Evolutionary conservation across 2,329 filamentous ascomycete species (phyloP), one percentile per base, ranked within the genome.

Genomic region (Aspergillus felis): DNA sequence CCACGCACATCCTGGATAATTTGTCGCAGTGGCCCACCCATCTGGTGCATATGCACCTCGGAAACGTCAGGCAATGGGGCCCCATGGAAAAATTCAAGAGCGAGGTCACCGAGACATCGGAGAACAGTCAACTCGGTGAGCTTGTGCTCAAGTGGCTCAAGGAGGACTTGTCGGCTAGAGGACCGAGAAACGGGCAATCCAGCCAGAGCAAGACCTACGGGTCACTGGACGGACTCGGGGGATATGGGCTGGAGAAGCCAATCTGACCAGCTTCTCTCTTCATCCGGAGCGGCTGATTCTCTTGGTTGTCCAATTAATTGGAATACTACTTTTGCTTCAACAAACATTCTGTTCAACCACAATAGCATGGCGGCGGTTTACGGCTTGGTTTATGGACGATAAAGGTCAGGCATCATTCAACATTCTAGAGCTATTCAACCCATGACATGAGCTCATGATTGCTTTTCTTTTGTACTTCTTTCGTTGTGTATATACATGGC

Each of bases 1-100:
- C 94, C 7, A 99, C 94, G 14, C 94, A 99, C 75, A 97, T 99
- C 62, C 78, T 99, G 65, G 94, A 99, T 72, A 97, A 97, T 73
- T 79, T 99, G 52, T 92, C 92, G 0, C 87, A 88, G 22, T 99
- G 94, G 94, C 94, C 94, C 6, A 96, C 90, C 1, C 92, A 99
- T 76, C 81, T 99, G 41, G 92, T 96, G 51, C 93, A 97, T 73
- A 97, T 99, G 93, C 88, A 92, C 71, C 74, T 96, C 50, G 94
- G 94, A 28, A 85, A 82, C 61, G 88, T 97, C 61, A 92, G 91
- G 80, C 90, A 95, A 74, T 95, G 88, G 87, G 93, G 92, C 1
- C 78, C 79, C 38, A 85, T 93, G 48, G 86, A 87, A 55, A 78
- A 81, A 35, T 92, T 94, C 77, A 80, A 91, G 52, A 78, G 81